Base-by-base conservation (phyloP, 805 yeast species). In the Candida loeiensis region DNA sequence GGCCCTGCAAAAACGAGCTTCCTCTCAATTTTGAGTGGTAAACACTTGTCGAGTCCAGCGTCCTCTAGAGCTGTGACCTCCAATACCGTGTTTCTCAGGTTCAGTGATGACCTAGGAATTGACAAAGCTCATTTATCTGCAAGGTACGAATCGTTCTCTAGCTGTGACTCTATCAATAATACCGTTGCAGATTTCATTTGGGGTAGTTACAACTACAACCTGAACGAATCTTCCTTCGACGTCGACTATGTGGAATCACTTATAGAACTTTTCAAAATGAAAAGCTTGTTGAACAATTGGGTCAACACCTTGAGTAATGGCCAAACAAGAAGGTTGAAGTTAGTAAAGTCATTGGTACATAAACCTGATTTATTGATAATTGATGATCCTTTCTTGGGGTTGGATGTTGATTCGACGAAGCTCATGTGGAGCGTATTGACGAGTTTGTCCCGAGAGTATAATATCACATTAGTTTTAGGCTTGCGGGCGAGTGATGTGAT, bases 361-460 rank as follows among this genome's bases (percentile, higher is more conserved):
- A 64, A 74, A 24, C 95, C 97, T 0, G 66, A 69, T 32, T 48
- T 89, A 21, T 62, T 89, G 39, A 56, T 91, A 4, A 71, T 91
- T 14, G 98, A 93, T 58, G 98, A 93, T 53, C 96, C 96, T 7
- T 91, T 89, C 51, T 59, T 93, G 29, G 99, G 98, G 0, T 67
- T 91, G 13, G 99, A 91, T 53, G 93, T 95, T 0, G 55, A 59
- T 1, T 90, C 95, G 9, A 67, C 86, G 0, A 45, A 59, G 1
- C 61, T 74, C 6, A 86, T 91, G 14, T 76, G 87, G 13, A 53
- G 64, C 0, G 13, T 34, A 6, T 31, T 39, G 8, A 26, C 21
- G 3, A 40, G 43, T 15, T 56, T 65, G 3, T 48, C 60, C 24
- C 45, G 52, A 6, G 50, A 54, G 2, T 52, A 79, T 11, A 63